Base-by-base conservation (phyloP, 2,329 filamentous ascomycete genomes). In the Monilinia aucupariae region DNA sequence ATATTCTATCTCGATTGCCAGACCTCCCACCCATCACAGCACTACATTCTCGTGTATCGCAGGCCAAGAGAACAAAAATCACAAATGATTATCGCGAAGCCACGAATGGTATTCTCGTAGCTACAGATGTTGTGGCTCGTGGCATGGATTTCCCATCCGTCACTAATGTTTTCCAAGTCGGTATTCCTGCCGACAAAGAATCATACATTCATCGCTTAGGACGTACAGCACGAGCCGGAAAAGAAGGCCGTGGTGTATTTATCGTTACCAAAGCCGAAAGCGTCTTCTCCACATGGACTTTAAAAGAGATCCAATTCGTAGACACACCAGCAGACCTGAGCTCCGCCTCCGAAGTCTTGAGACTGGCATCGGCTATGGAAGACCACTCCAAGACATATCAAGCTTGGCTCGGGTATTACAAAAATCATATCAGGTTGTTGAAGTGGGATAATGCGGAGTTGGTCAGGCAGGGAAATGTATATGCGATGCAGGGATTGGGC, bases 101-200 rank as follows among this genome's bases (percentile, higher is more conserved):
- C n/a, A 73, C 76, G 34, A 82, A 81, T 39, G 91, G 81, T 34
- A 79, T 93, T 62, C 80, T 92, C 52, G 82, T 92, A 73, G 90
- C 90, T 2, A 90, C 89, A 2, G 90, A 93, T 74, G 89, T 93
- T 39, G 90, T 89, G 7, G 89, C 90, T 15, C 82, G 90, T 74
- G 90, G 90, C 68, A 91, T 93, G 87, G 90, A 93, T 73, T 92
- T 92, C 76, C 89, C 89, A 34, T 80, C 85, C 60, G 89, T 92
- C 27, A 89, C 87, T n/a, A 88, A 91, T 71, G 89, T 92, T 65
- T 86, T 92, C 64, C 89, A 92, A 71, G 72, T 90, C 20, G 87
- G 89, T 66, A 71, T 82, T 5, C 87, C 89, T 1, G 77, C 79
- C 5, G 82, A 84, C 65, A 81, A 85, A 34, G 88, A 91, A 72